Conservation (phyloP, 2,329 filamentous ascomycete species). For the Raffaelea deltoideospora region DNA sequence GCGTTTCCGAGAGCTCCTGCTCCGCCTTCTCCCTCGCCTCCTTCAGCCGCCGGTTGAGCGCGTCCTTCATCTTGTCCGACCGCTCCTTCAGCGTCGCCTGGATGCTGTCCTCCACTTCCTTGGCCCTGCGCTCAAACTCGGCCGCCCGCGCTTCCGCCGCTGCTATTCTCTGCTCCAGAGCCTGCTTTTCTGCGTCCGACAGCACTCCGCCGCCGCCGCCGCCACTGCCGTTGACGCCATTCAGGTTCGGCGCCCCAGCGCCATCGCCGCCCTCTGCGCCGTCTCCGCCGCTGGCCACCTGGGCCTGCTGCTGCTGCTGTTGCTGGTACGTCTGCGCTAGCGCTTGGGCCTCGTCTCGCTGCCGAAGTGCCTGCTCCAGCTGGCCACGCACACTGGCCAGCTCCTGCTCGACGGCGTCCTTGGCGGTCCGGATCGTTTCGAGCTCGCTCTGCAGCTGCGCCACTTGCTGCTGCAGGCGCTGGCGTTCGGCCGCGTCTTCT, state of each 20-base stretch:
- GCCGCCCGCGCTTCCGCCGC: slow-evolving; percentile 44
- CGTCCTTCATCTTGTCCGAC: slow-evolving; percentile 53
- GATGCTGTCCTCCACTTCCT: slow-evolving; percentile 48
- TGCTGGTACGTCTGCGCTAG: slow-evolving; percentile 1
- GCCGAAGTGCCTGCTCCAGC: slow-evolving; percentile 43
- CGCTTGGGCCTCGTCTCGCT: slow-evolving; percentile 39
- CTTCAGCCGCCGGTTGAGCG: slow-evolving; percentile 53
- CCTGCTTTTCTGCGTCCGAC: slow-evolving; percentile 42
- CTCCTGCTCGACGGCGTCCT: slow-evolving; percentile 50
- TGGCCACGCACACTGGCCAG: slow-evolving; percentile 39
- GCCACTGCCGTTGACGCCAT: slow-evolving; percentile 16
- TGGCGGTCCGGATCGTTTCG: slow-evolving; percentile 50
- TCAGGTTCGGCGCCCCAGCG: too few species aligned
- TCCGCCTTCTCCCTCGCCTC: slow-evolving; percentile 43
- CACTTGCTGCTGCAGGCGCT: slow-evolving; percentile 36
- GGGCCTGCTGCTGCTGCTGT: background rate
- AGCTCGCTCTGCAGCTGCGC: slow-evolving; percentile 42
- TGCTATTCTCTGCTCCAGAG: slow-evolving; percentile 46
- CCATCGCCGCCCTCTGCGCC: background rate
- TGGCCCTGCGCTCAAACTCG: slow-evolving; percentile 48
- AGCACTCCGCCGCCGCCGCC: slow-evolving; percentile 13
- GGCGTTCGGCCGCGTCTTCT: too few species aligned
- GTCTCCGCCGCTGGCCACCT: background rate
- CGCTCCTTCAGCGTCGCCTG: slow-evolving; percentile 46
- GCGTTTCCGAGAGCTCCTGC: slow-evolving; percentile 33